phyloP scores from a whole-genome alignment of 129 eudicot species.

The Heracleum sosnowskyi region DNA sequence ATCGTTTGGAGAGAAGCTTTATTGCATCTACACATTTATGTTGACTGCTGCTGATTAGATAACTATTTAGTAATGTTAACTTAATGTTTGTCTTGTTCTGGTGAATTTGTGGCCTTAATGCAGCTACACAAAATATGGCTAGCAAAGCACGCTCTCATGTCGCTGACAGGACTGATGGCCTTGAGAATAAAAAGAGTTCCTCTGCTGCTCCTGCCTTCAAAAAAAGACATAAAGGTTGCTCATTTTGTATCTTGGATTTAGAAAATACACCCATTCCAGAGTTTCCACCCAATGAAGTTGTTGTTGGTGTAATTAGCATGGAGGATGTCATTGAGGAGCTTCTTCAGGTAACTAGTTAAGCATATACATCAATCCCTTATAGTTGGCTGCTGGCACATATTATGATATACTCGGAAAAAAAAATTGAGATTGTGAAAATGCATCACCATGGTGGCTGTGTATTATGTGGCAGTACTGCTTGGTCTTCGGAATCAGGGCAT shows the following conservation, averaged over 20 bases:
- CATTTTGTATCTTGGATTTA: conserved; percentile 86
- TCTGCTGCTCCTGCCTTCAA: conserved; percentile 80
- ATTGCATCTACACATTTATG: neutral
- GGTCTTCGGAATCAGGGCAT: neutral
- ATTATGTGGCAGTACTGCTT: neutral
- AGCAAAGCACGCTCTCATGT: conserved; percentile 32
- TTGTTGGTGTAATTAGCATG: conserved; percentile 89
- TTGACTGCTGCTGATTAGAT: neutral
- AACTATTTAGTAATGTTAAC: neutral
- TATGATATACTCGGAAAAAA: neutral
- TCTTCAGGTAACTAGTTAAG: conserved; percentile 68
- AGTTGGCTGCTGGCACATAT: neutral
- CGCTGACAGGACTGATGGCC: conserved; percentile 37
- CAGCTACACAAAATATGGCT: conserved; percentile 33
- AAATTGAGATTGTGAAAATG: neutral
- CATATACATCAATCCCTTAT: neutral
- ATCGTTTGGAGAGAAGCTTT: neutral
- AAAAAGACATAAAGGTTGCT: conserved; percentile 90
- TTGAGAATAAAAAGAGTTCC: conserved; percentile 52
- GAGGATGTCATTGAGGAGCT: conserved; percentile 99
- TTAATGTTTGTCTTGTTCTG: neutral
- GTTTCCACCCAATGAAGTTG: conserved; percentile 53
- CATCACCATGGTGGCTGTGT: neutral
- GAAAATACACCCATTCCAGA: conserved; percentile 71
- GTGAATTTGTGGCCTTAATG: conserved; percentile 13